Percentiles rank a stretch among this genome's conserved stretches.
Conservation (phyloP, 116 monocot genomes). For the Phalaenopsis hybrid region DNA sequence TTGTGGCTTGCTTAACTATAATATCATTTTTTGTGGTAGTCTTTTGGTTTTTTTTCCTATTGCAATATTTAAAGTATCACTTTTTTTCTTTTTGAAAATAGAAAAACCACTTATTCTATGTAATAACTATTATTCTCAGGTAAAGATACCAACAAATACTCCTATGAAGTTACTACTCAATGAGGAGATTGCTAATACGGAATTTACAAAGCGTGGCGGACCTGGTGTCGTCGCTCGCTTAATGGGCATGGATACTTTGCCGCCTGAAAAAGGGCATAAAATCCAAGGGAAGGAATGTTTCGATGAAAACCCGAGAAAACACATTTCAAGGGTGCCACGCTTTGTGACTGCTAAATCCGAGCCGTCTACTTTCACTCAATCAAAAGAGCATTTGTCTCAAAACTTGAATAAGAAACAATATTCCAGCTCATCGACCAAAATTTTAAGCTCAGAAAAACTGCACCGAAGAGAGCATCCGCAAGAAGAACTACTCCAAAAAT, state of each 20-base stretch:
- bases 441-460: conserved; percentile 21
- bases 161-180: conserved; percentile 45
- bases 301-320: conserved; percentile 19
- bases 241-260: conserved; percentile 77
- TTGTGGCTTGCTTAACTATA: not conserved
- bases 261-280: conserved; percentile 23
- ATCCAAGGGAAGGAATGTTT: conserved; percentile 20
- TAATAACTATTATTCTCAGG: conserved; percentile 22
- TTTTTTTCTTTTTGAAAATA: not conserved
- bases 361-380: conserved; percentile 12
- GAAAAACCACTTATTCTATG: not conserved
- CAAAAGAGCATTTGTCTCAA: conserved; percentile 16
- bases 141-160: conserved; percentile 18
- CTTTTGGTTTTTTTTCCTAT: not conserved
- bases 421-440: conserved; percentile 8
- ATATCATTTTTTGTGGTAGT: not conserved
- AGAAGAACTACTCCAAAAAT: conserved; percentile 76
- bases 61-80: not conserved
- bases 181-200: conserved; percentile 38
- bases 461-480: conserved; percentile 64
- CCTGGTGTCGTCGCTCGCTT: conserved; percentile 79
- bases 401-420: conserved; percentile 16
- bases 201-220: conserved; percentile 13
- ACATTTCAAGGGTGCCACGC: conserved; percentile 9
- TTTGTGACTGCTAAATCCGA: conserved; percentile 3